phyloP scores from a whole-genome alignment of 768 basidiomycete genomes.

The Paxillus ammoniavirescens region DNA sequence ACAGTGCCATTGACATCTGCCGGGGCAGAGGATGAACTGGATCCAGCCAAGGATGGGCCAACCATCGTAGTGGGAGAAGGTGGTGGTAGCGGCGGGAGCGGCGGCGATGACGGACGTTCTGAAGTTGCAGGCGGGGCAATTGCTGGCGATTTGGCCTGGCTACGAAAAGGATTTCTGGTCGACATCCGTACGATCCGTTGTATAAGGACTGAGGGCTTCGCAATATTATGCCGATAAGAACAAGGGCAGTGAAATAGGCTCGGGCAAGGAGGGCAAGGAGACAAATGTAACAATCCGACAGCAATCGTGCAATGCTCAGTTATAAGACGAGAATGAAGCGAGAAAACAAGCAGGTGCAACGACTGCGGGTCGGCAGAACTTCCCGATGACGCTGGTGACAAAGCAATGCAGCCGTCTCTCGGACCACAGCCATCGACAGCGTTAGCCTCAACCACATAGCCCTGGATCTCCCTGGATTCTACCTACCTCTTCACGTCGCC shows the following conservation, averaged over 20 bases:
- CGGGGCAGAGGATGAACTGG: neutral
- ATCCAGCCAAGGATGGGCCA: neutral
- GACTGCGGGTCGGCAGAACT: no score
- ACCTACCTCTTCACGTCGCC: no score
- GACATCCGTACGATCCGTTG: conserved; percentile 5
- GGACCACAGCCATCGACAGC: no score
- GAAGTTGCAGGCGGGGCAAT: no score
- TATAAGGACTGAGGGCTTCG: neutral
- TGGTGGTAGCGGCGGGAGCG: conserved; percentile 7
- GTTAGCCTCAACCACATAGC: no score
- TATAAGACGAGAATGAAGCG: neutral
- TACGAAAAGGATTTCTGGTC: conserved; percentile 20
- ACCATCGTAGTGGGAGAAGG: neutral
- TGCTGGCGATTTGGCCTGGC: neutral
- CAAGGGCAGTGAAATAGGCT: neutral
- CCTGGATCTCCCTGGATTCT: no score
- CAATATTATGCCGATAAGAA: no score
- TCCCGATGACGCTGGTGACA: no score
- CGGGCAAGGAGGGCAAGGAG: neutral
- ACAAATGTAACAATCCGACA: neutral
- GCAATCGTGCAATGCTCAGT: neutral
- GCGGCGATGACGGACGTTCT: conserved; percentile 6
- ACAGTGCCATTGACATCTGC: neutral
- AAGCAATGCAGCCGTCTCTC: no score
- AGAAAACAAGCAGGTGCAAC: neutral